A percentile compares a stretch with the other conserved stretches of the same genome.
Evolutionary conservation across 345 rosid genomes (phyloP).

Genomic region (Erodium maritimum): DNA sequence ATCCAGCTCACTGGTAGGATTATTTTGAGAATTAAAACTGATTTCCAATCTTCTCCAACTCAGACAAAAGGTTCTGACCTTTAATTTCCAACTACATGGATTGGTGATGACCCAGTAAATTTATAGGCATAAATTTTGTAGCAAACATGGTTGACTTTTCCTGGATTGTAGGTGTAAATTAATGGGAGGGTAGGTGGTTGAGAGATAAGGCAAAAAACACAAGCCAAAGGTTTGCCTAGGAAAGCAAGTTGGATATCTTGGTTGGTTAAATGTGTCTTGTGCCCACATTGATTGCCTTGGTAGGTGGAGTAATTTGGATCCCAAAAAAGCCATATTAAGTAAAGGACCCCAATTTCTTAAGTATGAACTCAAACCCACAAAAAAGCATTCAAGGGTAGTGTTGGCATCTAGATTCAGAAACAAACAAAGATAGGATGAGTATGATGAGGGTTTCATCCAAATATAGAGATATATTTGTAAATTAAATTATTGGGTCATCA

Average conservation of each 20-base stretch:
- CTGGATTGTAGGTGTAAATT: not conserved
- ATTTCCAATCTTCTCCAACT: not conserved
- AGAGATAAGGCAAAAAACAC: not conserved
- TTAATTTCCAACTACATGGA: not conserved
- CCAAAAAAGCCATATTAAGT: not conserved
- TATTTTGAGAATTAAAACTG: not conserved
- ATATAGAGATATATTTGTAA: not conserved
- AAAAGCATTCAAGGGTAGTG: not conserved
- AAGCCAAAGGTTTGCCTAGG: conserved; percentile 1
- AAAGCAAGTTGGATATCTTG: conserved; percentile 12
- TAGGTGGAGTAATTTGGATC: conserved; percentile 1
- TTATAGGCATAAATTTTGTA: conserved; percentile 4
- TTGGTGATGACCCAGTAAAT: not conserved
- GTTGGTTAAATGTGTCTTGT: conserved; percentile 12
- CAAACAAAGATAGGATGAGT: conserved; percentile 4
- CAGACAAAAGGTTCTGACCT: not conserved
- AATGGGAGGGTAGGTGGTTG: conserved; percentile 6
- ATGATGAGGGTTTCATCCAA: conserved; percentile 8
- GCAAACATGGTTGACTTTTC: conserved; percentile 17
- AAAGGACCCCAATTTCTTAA: not conserved
- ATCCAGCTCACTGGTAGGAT: not conserved
- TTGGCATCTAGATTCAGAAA: not conserved
- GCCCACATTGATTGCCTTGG: conserved; percentile 7
- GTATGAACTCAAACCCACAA: not conserved
- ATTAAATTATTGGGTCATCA: not conserved